Percentiles rank a stretch among this genome's conserved stretches.
Evolutionary conservation across 495 filamentous ascomycete genomes (phyloP).

Genomic region (Pyrenula massariospora): DNA sequence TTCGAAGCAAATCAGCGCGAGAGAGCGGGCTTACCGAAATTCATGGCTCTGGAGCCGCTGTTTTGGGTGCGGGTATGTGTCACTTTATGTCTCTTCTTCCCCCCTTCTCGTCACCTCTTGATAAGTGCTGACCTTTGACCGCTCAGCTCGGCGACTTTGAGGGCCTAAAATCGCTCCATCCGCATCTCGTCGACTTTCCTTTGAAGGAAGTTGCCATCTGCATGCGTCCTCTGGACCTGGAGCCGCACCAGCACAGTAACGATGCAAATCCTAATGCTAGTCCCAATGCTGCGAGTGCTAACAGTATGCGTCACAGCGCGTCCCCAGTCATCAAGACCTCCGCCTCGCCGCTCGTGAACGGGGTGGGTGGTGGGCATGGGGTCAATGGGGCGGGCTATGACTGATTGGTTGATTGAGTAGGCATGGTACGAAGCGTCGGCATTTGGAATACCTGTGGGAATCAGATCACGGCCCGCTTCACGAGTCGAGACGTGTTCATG

Average conservation of each 20-base stretch:
- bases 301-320: neutral
- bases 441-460: no score
- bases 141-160: neutral
- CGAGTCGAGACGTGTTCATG: no score
- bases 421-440: no score
- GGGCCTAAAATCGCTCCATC: neutral
- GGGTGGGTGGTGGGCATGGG: neutral
- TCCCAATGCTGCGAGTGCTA: neutral
- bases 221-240: neutral
- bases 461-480: no score
- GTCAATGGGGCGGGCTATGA: neutral
- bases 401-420: no score
- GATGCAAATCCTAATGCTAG: neutral
- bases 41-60: neutral
- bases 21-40: slow-evolving; percentile 1
- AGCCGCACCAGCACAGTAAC: neutral
- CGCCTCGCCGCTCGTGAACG: neutral
- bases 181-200: neutral
- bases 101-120: neutral
- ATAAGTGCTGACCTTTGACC: neutral
- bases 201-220: neutral
- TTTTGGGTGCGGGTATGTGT: neutral
- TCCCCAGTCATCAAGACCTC: neutral
- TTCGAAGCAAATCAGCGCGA: neutral
- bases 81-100: neutral